phyloP scores from a whole-genome alignment of 352 stramenopile species.

The Phytophthora foliorum region DNA sequence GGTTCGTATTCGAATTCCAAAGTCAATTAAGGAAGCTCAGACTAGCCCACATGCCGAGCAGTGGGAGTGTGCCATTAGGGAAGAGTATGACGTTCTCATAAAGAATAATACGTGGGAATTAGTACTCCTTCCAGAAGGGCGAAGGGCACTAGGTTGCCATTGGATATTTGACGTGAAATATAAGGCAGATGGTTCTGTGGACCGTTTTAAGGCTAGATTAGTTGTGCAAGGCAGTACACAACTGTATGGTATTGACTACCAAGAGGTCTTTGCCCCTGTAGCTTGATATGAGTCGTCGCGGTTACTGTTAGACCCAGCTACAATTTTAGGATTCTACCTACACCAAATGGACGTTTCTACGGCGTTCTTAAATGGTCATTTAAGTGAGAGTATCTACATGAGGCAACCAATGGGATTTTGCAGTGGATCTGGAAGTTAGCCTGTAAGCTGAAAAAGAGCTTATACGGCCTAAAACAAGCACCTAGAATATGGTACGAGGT shows the following conservation, averaged over 20 bases:
- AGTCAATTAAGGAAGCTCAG: constrained; percentile 15
- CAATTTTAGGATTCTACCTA: not conserved
- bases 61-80: constrained; percentile 10
- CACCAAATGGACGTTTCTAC: constrained; percentile 5
- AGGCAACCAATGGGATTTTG: constrained; percentile 11
- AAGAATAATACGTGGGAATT: constrained; percentile 8
- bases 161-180: constrained; percentile 22
- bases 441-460: constrained; percentile 20
- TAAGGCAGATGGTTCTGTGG: not conserved
- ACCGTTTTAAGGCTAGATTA: not conserved
- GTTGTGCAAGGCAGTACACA: constrained; percentile 6
- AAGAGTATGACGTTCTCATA: constrained; percentile 6
- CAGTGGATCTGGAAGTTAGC: not conserved
- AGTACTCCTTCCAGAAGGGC: not conserved
- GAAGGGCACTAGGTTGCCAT: constrained; percentile 8
- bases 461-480: constrained; percentile 17
- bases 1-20: constrained; percentile 3
- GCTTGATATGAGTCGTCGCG: constrained; percentile 12
- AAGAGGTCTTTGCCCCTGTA: constrained; percentile 10
- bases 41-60: constrained; percentile 6
- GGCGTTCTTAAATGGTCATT: constrained; percentile 12
- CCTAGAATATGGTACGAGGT: constrained; percentile 20
- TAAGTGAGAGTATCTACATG: constrained; percentile 19
- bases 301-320: not conserved
- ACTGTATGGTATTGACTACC: constrained; percentile 23